These are phyloP conservation scores for Hanseniaspora lindneri DNA, from an alignment of 805 yeast species.

Conservation along the genomic window DNA sequence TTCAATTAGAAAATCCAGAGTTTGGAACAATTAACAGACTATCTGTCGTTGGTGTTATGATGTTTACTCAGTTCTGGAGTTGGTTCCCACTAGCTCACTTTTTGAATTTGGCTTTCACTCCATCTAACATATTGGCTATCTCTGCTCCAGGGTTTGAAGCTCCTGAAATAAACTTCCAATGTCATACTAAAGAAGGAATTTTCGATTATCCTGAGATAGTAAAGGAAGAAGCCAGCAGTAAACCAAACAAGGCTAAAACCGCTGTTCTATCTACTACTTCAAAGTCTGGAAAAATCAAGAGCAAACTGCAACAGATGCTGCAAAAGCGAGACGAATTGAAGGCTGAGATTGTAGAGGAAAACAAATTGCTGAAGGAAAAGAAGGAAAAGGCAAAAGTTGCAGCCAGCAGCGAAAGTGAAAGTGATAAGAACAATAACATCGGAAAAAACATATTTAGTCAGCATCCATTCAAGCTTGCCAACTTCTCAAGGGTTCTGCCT, in stretches of 20 bases:
- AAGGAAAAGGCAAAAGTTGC: conserved; percentile 40
- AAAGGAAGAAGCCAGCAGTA: conserved; percentile 67
- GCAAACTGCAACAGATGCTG: conserved; percentile 11
- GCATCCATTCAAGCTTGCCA: conserved; percentile 57
- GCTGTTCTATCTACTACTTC: conserved; percentile 92
- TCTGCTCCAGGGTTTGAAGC: conserved; percentile 64
- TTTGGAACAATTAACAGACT: conserved; percentile 83
- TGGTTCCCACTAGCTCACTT: conserved; percentile 98
- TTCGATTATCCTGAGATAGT: conserved; percentile 85
- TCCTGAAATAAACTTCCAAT: conserved; percentile 70
- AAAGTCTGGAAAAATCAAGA: conserved; percentile 39
- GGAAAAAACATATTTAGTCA: conserved; percentile 43
- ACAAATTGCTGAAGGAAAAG: conserved; percentile 42
- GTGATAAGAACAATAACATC: conserved; percentile 25
- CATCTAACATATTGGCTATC: conserved; percentile 82
- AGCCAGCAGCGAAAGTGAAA: conserved; percentile 25
- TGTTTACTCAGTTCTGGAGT: conserved; percentile 91
- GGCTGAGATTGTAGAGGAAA: conserved; percentile 68
- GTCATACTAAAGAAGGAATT: conserved; percentile 65
- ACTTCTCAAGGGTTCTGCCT: conserved; percentile 82
- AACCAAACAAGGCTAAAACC: conserved; percentile 77
- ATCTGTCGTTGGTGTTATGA: conserved; percentile 82
- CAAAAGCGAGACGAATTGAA: conserved; percentile 29
- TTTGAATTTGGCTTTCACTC: conserved; percentile 78
- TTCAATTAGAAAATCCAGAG: conserved; percentile 73